Evolutionary conservation across 768 basidiomycete species (phyloP).

Genomic region (Albatrellus ellisii): DNA sequence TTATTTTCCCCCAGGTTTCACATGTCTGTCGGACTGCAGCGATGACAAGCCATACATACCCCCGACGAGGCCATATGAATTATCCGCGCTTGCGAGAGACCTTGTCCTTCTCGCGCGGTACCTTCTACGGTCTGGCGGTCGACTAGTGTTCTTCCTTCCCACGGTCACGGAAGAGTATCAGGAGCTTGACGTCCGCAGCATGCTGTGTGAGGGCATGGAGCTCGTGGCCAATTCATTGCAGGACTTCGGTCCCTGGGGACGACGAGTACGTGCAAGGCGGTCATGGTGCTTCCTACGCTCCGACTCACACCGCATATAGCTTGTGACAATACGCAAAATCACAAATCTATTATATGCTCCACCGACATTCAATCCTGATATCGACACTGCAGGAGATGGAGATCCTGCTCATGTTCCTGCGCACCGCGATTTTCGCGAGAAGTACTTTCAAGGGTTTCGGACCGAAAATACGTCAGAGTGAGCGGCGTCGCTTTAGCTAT

Average conservation of each 20-base stretch:
- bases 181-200: conserved; percentile 67
- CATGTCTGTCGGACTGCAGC: conserved; percentile 20
- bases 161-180: conserved; percentile 87
- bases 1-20: not conserved
- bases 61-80: conserved; percentile 85
- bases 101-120: conserved; percentile 74
- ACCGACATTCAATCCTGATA: conserved; percentile 36
- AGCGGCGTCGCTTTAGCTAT: no score
- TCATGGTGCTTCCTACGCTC: not conserved
- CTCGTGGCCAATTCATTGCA: conserved; percentile 83
- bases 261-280: conserved; percentile 48
- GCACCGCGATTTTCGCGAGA: conserved; percentile 79
- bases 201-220: conserved; percentile 81
- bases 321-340: conserved; percentile 82
- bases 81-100: conserved; percentile 71
- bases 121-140: conserved; percentile 71
- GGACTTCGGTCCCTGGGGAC: conserved; percentile 90
- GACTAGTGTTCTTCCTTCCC: conserved; percentile 92
- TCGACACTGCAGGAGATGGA: not conserved
- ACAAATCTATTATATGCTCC: conserved; percentile 30
- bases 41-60: conserved; percentile 70
- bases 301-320: conserved; percentile 26
- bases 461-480: no score
- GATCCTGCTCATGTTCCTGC: conserved; percentile 46
- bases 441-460: conserved; percentile 75